Conservation (phyloP, 441 rosid genomes). For the Isatis lusitanica region DNA sequence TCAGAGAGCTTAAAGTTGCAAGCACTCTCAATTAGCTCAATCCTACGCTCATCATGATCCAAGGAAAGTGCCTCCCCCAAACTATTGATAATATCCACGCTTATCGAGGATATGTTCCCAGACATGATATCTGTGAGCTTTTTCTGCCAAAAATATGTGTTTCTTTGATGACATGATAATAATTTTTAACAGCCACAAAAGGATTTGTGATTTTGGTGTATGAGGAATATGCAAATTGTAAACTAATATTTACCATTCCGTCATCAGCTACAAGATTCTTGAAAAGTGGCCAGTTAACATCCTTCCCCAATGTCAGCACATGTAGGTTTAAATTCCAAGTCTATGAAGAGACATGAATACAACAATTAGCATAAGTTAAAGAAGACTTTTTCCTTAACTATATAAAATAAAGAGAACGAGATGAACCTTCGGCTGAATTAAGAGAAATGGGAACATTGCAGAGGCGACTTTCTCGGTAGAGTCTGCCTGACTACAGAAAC, state of each 20-base stretch:
- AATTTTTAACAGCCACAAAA: not conserved
- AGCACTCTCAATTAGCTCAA: slow-evolving; percentile 65
- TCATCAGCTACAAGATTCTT: slow-evolving; percentile 51
- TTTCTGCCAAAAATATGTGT: slow-evolving; percentile 29
- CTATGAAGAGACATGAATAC: slow-evolving; percentile 44
- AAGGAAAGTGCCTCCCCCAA: slow-evolving; percentile 60
- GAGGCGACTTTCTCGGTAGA: slow-evolving; percentile 63
- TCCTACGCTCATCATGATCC: slow-evolving; percentile 54
- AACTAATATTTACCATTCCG: slow-evolving; percentile 49
- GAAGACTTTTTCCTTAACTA: not conserved
- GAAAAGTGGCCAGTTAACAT: slow-evolving; percentile 69
- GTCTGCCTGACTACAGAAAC: slow-evolving; percentile 46
- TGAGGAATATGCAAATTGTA: slow-evolving; percentile 14
- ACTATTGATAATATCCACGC: slow-evolving; percentile 58
- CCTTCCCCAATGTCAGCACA: slow-evolving; percentile 62
- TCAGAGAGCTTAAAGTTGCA: slow-evolving; percentile 56
- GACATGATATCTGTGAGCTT: slow-evolving; percentile 55
- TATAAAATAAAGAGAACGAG: slow-evolving; percentile 4
- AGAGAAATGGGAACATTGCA: slow-evolving; percentile 75
- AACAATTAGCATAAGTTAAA: slow-evolving; percentile 6
- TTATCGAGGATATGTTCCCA: slow-evolving; percentile 52
- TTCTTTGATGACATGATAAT: slow-evolving; percentile 23
- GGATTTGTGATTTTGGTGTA: not conserved
- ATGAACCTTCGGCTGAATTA: slow-evolving; percentile 71
- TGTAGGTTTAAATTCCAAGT: slow-evolving; percentile 66